phyloP scores from a whole-genome alignment of 805 yeast species.

The Starmerella lactis-condensi region DNA sequence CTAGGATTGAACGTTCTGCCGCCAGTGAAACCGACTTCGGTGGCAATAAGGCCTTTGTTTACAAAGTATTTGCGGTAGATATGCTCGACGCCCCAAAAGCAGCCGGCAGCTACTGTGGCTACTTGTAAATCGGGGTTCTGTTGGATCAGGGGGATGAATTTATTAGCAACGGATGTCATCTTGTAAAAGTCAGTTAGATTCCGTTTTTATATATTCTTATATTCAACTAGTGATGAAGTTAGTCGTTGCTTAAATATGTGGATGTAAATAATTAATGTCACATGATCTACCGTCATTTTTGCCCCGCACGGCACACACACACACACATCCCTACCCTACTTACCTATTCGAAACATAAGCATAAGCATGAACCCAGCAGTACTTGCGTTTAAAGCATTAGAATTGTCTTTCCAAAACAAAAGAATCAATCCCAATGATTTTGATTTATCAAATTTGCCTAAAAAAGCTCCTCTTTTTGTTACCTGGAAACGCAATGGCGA shows the following conservation, averaged over 20 bases:
- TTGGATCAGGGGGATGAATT: constrained; percentile 3
- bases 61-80: constrained; percentile 55
- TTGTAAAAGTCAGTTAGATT: not conserved
- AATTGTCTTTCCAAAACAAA: no score
- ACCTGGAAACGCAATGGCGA: constrained; percentile 46
- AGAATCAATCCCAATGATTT: no score
- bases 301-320: no score
- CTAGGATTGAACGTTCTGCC: constrained; percentile 38
- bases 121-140: constrained; percentile 7
- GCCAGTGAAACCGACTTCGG: constrained; percentile 80
- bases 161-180: constrained; percentile 4
- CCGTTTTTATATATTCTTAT: not conserved
- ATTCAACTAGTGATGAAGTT: no score
- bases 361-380: no score
- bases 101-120: constrained; percentile 41
- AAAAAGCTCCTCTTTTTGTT: constrained; percentile 51
- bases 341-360: no score
- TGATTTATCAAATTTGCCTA: constrained; percentile 5
- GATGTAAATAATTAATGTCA: no score
- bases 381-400: no score
- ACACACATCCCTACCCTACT: no score
- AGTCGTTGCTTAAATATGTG: no score
- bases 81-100: constrained; percentile 46
- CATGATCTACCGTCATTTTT: no score
- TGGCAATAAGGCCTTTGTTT: constrained; percentile 46